Base-by-base conservation (phyloP, 2,329 filamentous ascomycete genomes). In the Colletotrichum simmondsii region DNA sequence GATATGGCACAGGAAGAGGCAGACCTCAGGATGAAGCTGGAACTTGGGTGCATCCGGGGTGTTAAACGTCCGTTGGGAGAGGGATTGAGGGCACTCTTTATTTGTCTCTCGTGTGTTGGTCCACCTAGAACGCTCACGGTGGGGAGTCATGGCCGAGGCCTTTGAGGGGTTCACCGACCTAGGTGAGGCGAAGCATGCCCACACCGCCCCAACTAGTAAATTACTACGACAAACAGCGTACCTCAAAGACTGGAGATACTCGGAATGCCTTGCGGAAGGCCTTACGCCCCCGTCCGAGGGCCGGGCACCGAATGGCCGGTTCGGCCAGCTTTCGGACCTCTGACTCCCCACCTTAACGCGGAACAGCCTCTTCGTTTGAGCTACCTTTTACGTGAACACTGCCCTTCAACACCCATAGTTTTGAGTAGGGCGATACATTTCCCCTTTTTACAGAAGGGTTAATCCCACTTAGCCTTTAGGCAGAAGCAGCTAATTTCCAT, bases 381-480 rank as follows among this genome's bases (percentile, higher is more conserved):
- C 28, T 30, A 32, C 35, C 8, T 32, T 7, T 24, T 10, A 28
- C 11, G 42, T 52, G 37, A 52, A 62, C 26, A 22, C 60, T 24
- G 60, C 42, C 42, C 30, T 35, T 22, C 42, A n/a, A 49, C 42
- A 49, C 19, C 16, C 42, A 49, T 10, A 49, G 42, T 22, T 49
- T 22, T 22, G 19, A 19, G 19, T 7, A 49, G 7, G 4, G 7
- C 8, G 42, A 22, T 8, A 10, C 42, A 22, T 8, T 46, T 19
- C 19, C 19, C 42, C 19, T 49, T 49, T 49, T 49, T 49, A 22
- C 42, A 49, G 28, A 30, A 5, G 16, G 10, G 2, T 19, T 7
- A 19, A n/a, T 49, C 19, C 42, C 42, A 49, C 42, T 62, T 62
- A 49, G 60, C 12, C 37, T 62, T 52, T 62, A 62, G 60, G 60